Evolutionary conservation across 179 eudicot species (phyloP), one percentile per base, ranked within the genome.

Genomic region (Nepenthes alata): DNA sequence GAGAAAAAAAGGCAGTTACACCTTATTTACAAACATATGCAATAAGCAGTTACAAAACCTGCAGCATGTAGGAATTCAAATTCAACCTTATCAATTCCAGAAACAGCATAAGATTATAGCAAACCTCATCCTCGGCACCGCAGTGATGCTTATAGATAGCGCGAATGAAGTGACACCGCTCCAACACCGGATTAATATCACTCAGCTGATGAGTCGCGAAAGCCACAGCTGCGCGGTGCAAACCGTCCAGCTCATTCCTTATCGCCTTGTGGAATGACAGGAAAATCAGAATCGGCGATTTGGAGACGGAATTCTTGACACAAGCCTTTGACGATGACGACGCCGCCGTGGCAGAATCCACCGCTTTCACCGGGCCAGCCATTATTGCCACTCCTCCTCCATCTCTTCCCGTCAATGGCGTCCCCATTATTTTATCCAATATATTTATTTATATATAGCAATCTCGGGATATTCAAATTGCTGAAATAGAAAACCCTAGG

Each of bases 111-210:
- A 25, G 25, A 25, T 25, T 25, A 25, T 25, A 66, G 55, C 70
- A 10, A 9, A 89, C 98, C 95, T 93, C 96, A 67, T 93, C 98
- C 77, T 93, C 98, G 1, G 98, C 98, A 83, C 84, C 86, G 78
- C 96, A 93, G 67, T 89, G 98, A 70, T 93, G 96, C 75, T 79
- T 83, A 53, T 91, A 91, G 57, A 91, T 89, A 6, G 83, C 80
- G 14, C 96, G 78, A 15, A 86, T 70, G 62, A 91, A 86, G 66
- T 77, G 84, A 63, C 73, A 88, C 15, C 88, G 79, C 70, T 74
- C 68, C 34, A 82, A 66, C 87, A 91, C 71, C 3, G 86, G 97
- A 63, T 68, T 62, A 55, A 84, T 80, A 67, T 88, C 91, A n/a
- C 65, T 75, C 25, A 68, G 55, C 39, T 68, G 80, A 67, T 84